A percentile compares a stretch with the other conserved stretches of the same genome.
Evolutionary conservation across 495 filamentous ascomycete genomes (phyloP).

Genomic region (Aspergillus bertholletiae): DNA sequence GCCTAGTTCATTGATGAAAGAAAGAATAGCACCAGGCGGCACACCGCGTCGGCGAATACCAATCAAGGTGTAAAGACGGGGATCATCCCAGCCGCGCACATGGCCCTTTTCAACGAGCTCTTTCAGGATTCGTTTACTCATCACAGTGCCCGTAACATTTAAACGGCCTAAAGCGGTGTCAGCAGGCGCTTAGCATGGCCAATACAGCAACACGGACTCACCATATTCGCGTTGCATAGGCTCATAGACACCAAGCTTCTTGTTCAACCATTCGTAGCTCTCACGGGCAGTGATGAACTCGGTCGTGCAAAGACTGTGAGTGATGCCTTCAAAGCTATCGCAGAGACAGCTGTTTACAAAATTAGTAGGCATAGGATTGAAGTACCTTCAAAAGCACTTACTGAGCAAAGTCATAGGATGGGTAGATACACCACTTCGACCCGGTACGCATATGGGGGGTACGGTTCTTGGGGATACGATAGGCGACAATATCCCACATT

Average conservation of each 20-base stretch:
- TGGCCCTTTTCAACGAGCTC: slow-evolving; percentile 68
- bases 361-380: slow-evolving; percentile 1
- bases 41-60: slow-evolving; percentile 77
- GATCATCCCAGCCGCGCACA: slow-evolving; percentile 86
- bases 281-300: slow-evolving; percentile 74
- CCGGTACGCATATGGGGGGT: slow-evolving; percentile 69
- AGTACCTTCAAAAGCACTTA: no score
- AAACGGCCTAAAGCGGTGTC: slow-evolving; percentile 44
- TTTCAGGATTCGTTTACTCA: slow-evolving; percentile 78
- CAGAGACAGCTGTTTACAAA: slow-evolving; percentile 46
- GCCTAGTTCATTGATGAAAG: slow-evolving; percentile 84
- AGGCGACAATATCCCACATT: slow-evolving; percentile 71
- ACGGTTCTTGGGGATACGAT: slow-evolving; percentile 60
- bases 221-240: slow-evolving; percentile 84
- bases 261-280: slow-evolving; percentile 86
- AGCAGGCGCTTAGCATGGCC: not conserved
- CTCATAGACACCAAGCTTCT: slow-evolving; percentile 69
- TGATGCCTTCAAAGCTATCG: slow-evolving; percentile 83
- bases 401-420: slow-evolving; percentile 90
- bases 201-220: not conserved
- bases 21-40: slow-evolving; percentile 80
- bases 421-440: slow-evolving; percentile 77
- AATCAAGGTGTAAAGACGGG: slow-evolving; percentile 84
- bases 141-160: slow-evolving; percentile 74
- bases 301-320: slow-evolving; percentile 84